Base-by-base conservation (phyloP, 805 yeast species). In the Pichia nakasei region DNA sequence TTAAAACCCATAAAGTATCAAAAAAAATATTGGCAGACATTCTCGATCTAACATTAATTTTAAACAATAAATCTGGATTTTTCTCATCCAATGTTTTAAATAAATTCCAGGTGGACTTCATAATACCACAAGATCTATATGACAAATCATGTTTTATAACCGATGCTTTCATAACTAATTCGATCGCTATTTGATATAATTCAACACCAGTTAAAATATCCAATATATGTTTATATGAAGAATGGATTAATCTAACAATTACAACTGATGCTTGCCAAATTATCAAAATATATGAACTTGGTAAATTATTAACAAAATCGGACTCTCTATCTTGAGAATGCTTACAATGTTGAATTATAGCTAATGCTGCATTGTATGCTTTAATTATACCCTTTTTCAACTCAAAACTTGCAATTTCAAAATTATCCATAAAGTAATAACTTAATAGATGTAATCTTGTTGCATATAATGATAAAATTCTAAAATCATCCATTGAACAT, bases 251-350 rank as follows among this genome's bases (percentile, higher is more conserved):
- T 54, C 85, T 80, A 42, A 84, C 85, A 27, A 93, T 78, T 33
- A 91, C 78, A 53, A 88, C 83, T 2, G 95, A 79, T 1, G 96
- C 84, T 62, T 93, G 97, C 96, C 97, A 88, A 24, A 89, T 75
- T 39, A 82, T 79, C 48, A 87, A 68, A 2, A 88, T 76, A 57
- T 85, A 82, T 2, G 85, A 87, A 41, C 84, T 84, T 0, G 98
- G 97, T 38, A 91, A 70, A 55, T 83, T 86, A 53, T 73, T 76
- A 56, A 89, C 75, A 55, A 86, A 82, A 29, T 68, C 69, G 37
- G 74, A 72, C 55, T 82, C 78, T 24, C 73, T 67, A 20, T 70
- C 66, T 48, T 81, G 80, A 48, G 87, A 77, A 18, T 69, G 57
- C 41, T 76, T 72, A 21, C 85, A 78, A 60, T 85, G 95, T 31